A percentile compares a stretch with the other conserved stretches of the same genome.
These are phyloP conservation scores for Diaporthe sp. DNA, from an alignment of 2,329 filamentous ascomycete genomes.

Conservation along the genomic window DNA sequence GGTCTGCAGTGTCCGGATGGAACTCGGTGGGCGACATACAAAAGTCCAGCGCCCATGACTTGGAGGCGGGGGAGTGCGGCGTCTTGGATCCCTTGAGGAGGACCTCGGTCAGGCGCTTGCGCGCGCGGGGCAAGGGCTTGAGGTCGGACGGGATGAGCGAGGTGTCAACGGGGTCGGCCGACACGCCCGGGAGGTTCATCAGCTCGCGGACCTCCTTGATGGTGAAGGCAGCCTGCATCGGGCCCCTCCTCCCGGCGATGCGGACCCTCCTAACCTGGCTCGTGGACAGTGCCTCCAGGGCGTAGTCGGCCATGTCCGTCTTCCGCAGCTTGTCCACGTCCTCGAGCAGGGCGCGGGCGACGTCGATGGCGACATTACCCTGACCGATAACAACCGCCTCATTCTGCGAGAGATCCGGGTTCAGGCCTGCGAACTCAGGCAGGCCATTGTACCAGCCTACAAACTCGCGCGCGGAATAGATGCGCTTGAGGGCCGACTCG, in stretches of 20 bases:
- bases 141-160: conserved; percentile 75
- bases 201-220: conserved; percentile 95
- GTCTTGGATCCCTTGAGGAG: conserved; percentile 78
- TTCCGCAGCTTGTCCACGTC: conserved; percentile 77
- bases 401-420: conserved; percentile 78
- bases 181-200: conserved; percentile 78
- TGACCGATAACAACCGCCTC: conserved; percentile 93
- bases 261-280: conserved; percentile 84
- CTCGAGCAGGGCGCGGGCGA: conserved; percentile 86
- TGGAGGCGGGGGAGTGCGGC: conserved; percentile 59
- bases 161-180: conserved; percentile 75
- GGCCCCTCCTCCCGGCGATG: conserved; percentile 89
- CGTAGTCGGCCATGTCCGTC: conserved; percentile 91
- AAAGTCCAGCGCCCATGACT: conserved; percentile 87
- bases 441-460: conserved; percentile 99
- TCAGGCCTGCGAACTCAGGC: conserved; percentile 79
- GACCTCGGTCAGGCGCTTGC: conserved; percentile 82
- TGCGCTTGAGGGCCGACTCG: conserved; percentile 76
- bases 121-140: conserved; percentile 77
- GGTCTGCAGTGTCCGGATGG: conserved; percentile 55
- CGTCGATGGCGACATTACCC: conserved; percentile 95
- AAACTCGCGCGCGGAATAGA: conserved; percentile 91
- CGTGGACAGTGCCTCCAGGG: conserved; percentile 76
- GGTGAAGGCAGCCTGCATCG: conserved; percentile 92
- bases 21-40: conserved; percentile 83